Conservation (phyloP, 331 rosid genomes). For the Acacia pycnantha region DNA sequence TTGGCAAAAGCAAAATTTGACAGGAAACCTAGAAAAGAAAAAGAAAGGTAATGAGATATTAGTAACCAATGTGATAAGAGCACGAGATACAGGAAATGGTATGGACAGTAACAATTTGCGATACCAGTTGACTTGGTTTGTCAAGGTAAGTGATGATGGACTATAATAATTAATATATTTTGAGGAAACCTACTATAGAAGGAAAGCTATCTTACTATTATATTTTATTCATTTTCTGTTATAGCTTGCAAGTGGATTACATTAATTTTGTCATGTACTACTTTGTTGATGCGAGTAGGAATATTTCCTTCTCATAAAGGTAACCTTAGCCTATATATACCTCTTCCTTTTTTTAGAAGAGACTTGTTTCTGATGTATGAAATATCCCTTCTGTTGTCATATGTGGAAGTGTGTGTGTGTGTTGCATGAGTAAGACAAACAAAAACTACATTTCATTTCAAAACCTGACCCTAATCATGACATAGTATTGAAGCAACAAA, state of each 20-base stretch:
- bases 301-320: neutral
- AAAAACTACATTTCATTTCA: slow-evolving; percentile 9
- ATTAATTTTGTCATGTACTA: neutral
- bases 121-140: neutral
- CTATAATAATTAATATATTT: neutral
- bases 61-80: neutral
- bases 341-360: neutral
- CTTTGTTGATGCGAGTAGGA: neutral
- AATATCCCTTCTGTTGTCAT: neutral
- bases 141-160: neutral
- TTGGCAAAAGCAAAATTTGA: neutral
- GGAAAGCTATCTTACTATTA: neutral
- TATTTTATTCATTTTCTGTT: neutral
- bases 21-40: neutral
- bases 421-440: neutral
- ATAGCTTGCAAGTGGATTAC: neutral
- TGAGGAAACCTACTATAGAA: neutral
- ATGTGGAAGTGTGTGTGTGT: neutral
- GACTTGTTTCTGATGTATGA: neutral
- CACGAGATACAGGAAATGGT: slow-evolving; percentile 2
- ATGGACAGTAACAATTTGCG: neutral
- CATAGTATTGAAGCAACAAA: slow-evolving; percentile 10
- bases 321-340: neutral
- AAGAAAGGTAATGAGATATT: neutral
- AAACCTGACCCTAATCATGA: slow-evolving; percentile 9